Conservation (phyloP, 1,284 basidiomycete species). For the Schizophyllum commune region DNA sequence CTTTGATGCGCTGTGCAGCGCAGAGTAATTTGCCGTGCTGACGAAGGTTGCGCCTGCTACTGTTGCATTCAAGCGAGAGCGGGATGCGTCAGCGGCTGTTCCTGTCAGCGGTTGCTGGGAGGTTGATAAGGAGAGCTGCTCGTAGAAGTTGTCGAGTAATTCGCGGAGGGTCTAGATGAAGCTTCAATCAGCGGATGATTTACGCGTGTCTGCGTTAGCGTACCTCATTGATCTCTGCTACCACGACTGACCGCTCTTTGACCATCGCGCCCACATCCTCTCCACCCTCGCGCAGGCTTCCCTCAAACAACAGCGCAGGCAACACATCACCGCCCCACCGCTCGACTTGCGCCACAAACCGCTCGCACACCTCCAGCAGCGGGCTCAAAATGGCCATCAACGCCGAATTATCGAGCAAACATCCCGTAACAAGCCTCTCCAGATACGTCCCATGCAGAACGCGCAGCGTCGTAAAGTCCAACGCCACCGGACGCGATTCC, state of each 20-base stretch:
- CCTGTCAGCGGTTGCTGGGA: slow-evolving; percentile 59
- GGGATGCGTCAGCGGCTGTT: slow-evolving; percentile 49
- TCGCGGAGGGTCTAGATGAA: slow-evolving; percentile 46
- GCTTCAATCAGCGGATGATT: slow-evolving; percentile 7
- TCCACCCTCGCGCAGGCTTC: slow-evolving; percentile 50
- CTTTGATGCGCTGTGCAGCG: slow-evolving; percentile 31
- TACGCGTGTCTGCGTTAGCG: slow-evolving; percentile 1
- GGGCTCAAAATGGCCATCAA: slow-evolving; percentile 59
- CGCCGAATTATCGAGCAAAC: slow-evolving; percentile 63
- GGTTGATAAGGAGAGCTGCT: slow-evolving; percentile 67
- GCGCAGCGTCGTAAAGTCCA: slow-evolving; percentile 83
- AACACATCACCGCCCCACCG: slow-evolving; percentile 90
- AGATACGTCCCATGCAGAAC: slow-evolving; percentile 77
- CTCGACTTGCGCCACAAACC: slow-evolving; percentile 78
- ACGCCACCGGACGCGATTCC: slow-evolving; percentile 11
- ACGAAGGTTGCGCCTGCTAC: not conserved
- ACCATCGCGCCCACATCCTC: slow-evolving; percentile 63
- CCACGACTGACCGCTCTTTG: slow-evolving; percentile 54
- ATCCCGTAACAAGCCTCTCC: slow-evolving; percentile 73
- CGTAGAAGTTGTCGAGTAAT: slow-evolving; percentile 67
- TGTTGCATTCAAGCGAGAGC: slow-evolving; percentile 40
- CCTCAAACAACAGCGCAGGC: slow-evolving; percentile 76
- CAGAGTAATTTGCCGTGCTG: slow-evolving; percentile 40
- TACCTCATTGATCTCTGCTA: slow-evolving; percentile 73
- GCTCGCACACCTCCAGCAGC: slow-evolving; percentile 76